phyloP scores from a whole-genome alignment of 192 early-diverging fungal species.

The Podila verticillata region DNA sequence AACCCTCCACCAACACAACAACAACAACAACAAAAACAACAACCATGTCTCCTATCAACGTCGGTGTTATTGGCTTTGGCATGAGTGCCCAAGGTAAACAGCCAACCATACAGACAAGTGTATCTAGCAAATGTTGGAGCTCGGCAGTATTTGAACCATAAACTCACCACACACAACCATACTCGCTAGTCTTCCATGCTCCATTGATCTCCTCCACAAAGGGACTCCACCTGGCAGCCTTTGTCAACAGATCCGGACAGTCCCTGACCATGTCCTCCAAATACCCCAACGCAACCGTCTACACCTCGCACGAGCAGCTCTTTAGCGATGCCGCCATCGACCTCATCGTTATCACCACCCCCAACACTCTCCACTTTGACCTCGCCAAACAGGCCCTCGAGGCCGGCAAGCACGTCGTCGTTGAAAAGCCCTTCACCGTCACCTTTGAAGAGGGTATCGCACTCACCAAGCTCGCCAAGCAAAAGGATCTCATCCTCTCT shows the following conservation, averaged over 20 bases:
- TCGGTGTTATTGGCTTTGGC: conserved; percentile 76
- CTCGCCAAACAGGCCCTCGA: conserved; percentile 65
- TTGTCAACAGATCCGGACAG: conserved; percentile 65
- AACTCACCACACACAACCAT: neutral
- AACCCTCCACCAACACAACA: neutral
- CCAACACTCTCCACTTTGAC: conserved; percentile 72
- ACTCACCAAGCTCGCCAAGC: conserved; percentile 65
- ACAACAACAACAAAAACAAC: neutral
- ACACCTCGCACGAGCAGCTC: conserved; percentile 63
- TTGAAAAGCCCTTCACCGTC: conserved; percentile 83
- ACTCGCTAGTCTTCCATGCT: conserved; percentile 64
- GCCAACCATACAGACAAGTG: neutral
- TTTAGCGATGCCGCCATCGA: conserved; percentile 63
- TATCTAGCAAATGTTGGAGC: neutral
- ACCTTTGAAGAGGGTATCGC: conserved; percentile 67
- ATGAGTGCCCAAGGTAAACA: conserved; percentile 54
- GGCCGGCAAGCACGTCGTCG: conserved; percentile 76
- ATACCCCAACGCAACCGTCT: conserved; percentile 63
- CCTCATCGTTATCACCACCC: conserved; percentile 79
- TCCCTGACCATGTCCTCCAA: conserved; percentile 41
- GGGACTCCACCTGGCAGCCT: conserved; percentile 60
- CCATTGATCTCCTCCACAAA: conserved; percentile 65
- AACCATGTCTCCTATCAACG: conserved; percentile 55
- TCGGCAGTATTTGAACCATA: neutral
- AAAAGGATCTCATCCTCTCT: conserved; percentile 66